phyloP scores from a whole-genome alignment of 345 rosid species.

The Eucalyptus pumila region DNA sequence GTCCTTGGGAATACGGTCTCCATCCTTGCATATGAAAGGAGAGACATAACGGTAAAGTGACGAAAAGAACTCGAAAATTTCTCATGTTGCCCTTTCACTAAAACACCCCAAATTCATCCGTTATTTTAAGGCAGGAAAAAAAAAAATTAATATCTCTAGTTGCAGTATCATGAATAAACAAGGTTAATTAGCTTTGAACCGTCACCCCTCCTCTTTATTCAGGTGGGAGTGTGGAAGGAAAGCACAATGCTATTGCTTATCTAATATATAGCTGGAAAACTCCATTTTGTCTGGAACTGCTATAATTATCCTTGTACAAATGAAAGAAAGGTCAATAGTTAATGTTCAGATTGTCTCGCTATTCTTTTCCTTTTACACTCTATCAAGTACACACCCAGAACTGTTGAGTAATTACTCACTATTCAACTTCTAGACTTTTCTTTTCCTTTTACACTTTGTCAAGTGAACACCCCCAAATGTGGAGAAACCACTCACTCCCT shows the following conservation, averaged over 20 bases:
- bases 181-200: background rate
- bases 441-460: background rate
- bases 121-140: background rate
- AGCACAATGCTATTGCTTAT: background rate
- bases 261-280: background rate
- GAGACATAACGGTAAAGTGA: background rate
- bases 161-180: background rate
- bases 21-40: constrained; percentile 19
- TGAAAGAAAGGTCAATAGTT: background rate
- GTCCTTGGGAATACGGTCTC: constrained; percentile 32
- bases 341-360: background rate
- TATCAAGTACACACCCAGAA: background rate
- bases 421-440: background rate
- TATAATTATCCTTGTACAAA: background rate
- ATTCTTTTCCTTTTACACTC: background rate
- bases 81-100: background rate
- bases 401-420: background rate
- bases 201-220: background rate
- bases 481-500: background rate
- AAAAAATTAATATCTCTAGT: background rate
- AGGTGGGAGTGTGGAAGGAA: background rate
- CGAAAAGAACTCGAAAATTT: background rate
- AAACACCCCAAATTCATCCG: background rate
- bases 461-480: background rate
- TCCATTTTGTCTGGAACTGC: background rate